Evolutionary conservation across 805 yeast genomes (phyloP).

Genomic region (Kazachstania taianensis): DNA sequence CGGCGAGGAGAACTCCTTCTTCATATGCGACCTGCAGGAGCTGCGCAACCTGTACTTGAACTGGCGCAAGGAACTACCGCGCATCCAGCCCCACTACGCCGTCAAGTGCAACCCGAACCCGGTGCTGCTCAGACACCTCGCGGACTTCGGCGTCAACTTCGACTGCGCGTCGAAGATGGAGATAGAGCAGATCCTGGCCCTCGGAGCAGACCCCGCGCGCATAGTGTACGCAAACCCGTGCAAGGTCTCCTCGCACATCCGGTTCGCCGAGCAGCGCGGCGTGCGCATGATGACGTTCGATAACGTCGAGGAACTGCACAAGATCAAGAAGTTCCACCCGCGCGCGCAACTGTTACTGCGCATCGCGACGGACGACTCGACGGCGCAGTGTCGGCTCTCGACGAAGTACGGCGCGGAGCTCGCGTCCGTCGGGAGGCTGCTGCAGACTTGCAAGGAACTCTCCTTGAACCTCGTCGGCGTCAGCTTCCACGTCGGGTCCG

Average conservation of each 20-base stretch:
- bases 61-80: slow-evolving; percentile 61
- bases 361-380: slow-evolving; percentile 79
- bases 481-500: slow-evolving; percentile 94
- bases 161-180: slow-evolving; percentile 92
- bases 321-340: slow-evolving; percentile 61
- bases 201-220: slow-evolving; percentile 55
- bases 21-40: slow-evolving; percentile 75
- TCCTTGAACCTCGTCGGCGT: slow-evolving; percentile 68
- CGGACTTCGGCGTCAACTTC: slow-evolving; percentile 59
- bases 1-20: slow-evolving; percentile 80
- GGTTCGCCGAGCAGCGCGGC: slow-evolving; percentile 49
- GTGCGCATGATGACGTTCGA: slow-evolving; percentile 82
- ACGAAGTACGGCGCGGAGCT: slow-evolving; percentile 82
- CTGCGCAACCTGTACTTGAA: slow-evolving; percentile 48
- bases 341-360: slow-evolving; percentile 62
- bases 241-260: slow-evolving; percentile 72
- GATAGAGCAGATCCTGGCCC: slow-evolving; percentile 51
- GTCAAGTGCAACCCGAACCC: slow-evolving; percentile 84
- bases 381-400: slow-evolving; percentile 76
- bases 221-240: slow-evolving; percentile 93
- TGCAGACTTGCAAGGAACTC: slow-evolving; percentile 46
- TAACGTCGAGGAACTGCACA: slow-evolving; percentile 72
- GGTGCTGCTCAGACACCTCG: slow-evolving; percentile 47
- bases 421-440: slow-evolving; percentile 44
- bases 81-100: slow-evolving; percentile 83